phyloP scores from a whole-genome alignment of 208 protist species.

The Leishmania tarentolae region DNA sequence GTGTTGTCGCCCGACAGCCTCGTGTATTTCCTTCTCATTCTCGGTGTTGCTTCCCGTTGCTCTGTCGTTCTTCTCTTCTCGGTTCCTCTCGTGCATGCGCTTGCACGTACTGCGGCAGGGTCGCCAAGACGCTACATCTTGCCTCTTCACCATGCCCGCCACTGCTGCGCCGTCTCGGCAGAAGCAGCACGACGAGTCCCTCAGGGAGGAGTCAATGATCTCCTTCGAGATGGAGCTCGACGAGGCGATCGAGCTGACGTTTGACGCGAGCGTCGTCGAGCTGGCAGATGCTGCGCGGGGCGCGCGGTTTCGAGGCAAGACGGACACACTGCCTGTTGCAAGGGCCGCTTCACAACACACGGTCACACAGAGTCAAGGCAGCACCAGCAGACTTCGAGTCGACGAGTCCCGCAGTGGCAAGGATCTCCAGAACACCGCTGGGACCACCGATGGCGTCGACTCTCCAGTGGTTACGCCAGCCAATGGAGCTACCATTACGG shows the following conservation, averaged over 20 bases:
- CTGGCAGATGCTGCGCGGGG: not conserved
- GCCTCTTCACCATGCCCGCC: not conserved
- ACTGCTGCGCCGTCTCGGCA: not conserved
- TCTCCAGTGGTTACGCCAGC: not conserved
- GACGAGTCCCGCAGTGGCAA: not conserved
- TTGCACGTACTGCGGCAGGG: not conserved
- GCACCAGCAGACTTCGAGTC: not conserved
- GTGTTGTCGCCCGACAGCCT: not conserved
- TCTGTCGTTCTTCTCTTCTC: not conserved
- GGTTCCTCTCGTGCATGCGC: not conserved
- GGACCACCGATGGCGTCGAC: slow-evolving; percentile 1
- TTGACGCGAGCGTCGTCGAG: not conserved
- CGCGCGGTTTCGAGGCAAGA: not conserved
- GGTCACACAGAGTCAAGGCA: not conserved
- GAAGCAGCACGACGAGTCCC: not conserved
- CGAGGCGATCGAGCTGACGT: slow-evolving; percentile 15
- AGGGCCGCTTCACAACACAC: not conserved
- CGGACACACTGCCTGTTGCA: not conserved
- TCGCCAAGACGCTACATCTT: not conserved
- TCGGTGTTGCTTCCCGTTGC: not conserved
- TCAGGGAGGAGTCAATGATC: slow-evolving; percentile 14
- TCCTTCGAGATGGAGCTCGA: slow-evolving; percentile 20
- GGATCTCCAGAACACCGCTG: not conserved
- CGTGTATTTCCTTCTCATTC: not conserved
- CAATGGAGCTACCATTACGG: not conserved